These are phyloP conservation scores for Tetradesmus obliquus DNA, from an alignment of 139 green algal genomes.

Conservation along the genomic window DNA sequence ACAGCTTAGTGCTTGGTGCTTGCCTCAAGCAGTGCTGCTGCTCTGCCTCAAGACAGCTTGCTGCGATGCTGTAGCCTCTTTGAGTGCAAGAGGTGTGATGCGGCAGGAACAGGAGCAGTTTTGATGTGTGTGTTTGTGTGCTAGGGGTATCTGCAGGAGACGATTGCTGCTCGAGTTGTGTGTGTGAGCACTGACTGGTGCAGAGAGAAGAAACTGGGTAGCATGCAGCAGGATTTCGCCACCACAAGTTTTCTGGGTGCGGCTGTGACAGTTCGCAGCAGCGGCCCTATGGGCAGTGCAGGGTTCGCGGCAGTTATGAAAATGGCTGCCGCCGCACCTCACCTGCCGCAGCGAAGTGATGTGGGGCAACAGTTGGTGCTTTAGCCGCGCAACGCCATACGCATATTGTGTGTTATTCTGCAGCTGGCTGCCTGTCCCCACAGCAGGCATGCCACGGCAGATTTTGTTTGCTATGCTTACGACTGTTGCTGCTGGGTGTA, in stretches of 20 bases:
- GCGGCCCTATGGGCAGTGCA: neutral
- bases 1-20: too few species aligned
- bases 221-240: constrained; percentile 1
- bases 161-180: neutral
- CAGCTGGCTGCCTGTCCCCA: neutral
- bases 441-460: too few species aligned
- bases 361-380: neutral
- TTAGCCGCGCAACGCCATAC: neutral
- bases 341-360: neutral
- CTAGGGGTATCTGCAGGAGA: constrained; percentile 12
- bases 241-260: neutral
- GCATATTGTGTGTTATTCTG: neutral
- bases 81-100: neutral
- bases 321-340: neutral
- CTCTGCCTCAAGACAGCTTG: neutral
- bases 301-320: neutral
- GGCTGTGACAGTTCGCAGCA: constrained; percentile 29
- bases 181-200: neutral
- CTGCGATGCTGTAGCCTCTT: neutral
- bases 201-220: neutral
- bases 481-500: constrained; percentile 1
- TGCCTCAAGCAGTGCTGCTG: neutral
- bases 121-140: constrained; percentile 6
- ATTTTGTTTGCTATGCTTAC: neutral
- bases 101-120: neutral